Evolutionary conservation across 1,284 basidiomycete genomes (phyloP), one percentile per base, ranked within the genome.

Genomic region (Bondarzewia mesenterica): DNA sequence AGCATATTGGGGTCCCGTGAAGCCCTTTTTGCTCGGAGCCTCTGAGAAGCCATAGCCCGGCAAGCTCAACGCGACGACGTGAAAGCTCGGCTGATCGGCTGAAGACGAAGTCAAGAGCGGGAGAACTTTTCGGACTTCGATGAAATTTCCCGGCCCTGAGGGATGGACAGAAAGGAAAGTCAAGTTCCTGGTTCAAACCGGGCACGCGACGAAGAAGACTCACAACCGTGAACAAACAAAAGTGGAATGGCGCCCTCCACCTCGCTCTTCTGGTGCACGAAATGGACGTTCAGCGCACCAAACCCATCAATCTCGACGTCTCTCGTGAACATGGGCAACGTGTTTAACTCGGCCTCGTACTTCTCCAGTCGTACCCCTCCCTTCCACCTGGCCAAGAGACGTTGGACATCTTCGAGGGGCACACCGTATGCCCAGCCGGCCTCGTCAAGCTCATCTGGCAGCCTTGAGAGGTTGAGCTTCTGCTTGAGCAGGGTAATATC

Each of bases 91-190:
- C 39, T 73, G 64, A 4, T 73, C 67, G 4, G 65, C 42, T 0
- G 68, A 67, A 0, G 64, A 59, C 2, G 63, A 57, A 0, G 66
- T 66, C 47, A 82, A 61, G 1, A 79, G 54, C 0, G 80, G 77
- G 0, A 81, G 60, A 0, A 81, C 59, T 60, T 78, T 82, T 44
- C 63, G 62, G 15, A 70, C 71, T 63, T 83, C 79, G 25, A 76
- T 57, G 56, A 82, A 81, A 49, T 68, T 67, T 26, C 80, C 78
- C 0, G 80, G 79, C 80, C 80, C 80, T 82, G 6, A 44, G 8
- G 22, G 10, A 15, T 18, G 1, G 20, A 26, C 38, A 21, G 20
- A 26, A n/a, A 20, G 21, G 20, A 29, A 7, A 20, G 18, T 0
- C 21, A 36, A 6, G 7, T 15, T 15, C 29, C 5, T 8, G 12